Percentiles rank a stretch among this genome's conserved stretches.
Evolutionary conservation across 257 asterid genomes (phyloP).

Genomic region (Solanum piurae): DNA sequence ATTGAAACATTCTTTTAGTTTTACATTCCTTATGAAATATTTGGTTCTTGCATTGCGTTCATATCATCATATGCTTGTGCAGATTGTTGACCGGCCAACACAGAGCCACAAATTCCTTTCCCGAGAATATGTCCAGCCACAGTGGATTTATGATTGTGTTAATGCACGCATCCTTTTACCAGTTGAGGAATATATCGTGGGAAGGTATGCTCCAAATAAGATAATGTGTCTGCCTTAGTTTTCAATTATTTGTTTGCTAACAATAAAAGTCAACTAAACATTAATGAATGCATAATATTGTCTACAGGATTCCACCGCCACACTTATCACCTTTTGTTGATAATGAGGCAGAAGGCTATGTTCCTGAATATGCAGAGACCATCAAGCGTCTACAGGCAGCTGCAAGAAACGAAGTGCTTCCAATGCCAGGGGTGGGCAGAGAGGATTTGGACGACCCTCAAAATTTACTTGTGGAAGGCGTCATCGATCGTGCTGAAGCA

Average conservation of each 20-base stretch:
- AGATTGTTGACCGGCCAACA: conserved; percentile 90
- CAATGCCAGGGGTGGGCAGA: conserved; percentile 75
- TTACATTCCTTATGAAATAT: neutral
- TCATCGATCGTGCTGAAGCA: conserved; percentile 69
- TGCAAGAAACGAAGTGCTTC: conserved; percentile 71
- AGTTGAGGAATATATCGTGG: conserved; percentile 59
- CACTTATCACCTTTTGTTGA: conserved; percentile 97
- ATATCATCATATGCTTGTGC: conserved; percentile 15
- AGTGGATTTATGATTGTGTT: conserved; percentile 88
- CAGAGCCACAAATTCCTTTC: conserved; percentile 76
- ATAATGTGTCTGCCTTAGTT: neutral
- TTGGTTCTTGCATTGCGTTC: neutral
- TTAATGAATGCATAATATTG: neutral
- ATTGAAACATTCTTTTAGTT: neutral
- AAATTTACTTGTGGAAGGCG: conserved; percentile 43
- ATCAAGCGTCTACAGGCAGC: conserved; percentile 84
- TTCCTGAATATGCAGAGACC: conserved; percentile 94
- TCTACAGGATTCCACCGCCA: conserved; percentile 87
- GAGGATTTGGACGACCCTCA: conserved; percentile 86
- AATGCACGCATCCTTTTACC: conserved; percentile 82
- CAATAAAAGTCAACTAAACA: neutral
- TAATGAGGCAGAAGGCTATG: conserved; percentile 93
- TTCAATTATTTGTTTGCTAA: neutral
- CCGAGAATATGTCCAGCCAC: conserved; percentile 91
- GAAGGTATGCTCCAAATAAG: conserved; percentile 40